Evolutionary conservation across 257 asterid genomes (phyloP).

Genomic region (Paulownia fortunei): DNA sequence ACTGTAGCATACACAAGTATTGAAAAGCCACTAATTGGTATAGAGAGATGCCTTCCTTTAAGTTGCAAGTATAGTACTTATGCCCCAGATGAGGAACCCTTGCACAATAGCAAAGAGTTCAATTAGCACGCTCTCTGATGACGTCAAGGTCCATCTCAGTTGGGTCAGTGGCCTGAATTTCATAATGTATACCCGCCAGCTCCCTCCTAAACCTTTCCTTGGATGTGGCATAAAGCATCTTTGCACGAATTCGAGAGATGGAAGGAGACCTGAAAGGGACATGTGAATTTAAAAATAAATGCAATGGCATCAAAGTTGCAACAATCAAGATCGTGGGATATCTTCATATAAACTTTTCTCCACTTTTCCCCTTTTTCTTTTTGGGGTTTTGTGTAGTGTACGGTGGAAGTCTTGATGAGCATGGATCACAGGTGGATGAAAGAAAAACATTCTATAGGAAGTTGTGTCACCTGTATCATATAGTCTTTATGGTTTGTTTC

Average conservation of each 20-base stretch:
- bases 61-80: background rate
- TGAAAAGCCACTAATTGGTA: background rate
- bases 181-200: constrained; percentile 36
- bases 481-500: too few relatives aligned
- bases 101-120: constrained; percentile 7
- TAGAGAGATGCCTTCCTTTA: constrained; percentile 9
- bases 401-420: too few relatives aligned
- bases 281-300: background rate
- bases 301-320: background rate
- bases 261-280: constrained; percentile 42
- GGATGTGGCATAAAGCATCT: constrained; percentile 43
- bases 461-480: too few relatives aligned
- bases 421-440: too few relatives aligned
- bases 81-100: background rate
- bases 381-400: too few relatives aligned
- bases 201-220: constrained; percentile 39
- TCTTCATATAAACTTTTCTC: background rate
- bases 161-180: constrained; percentile 45
- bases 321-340: background rate
- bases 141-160: constrained; percentile 44
- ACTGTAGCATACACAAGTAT: constrained; percentile 8
- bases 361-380: background rate
- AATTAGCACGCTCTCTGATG: constrained; percentile 48
- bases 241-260: constrained; percentile 35
- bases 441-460: too few relatives aligned